Evolutionary conservation across 2,329 filamentous ascomycete species (phyloP), one percentile per base, ranked within the genome.

Genomic region (Fusarium mexicanum): DNA sequence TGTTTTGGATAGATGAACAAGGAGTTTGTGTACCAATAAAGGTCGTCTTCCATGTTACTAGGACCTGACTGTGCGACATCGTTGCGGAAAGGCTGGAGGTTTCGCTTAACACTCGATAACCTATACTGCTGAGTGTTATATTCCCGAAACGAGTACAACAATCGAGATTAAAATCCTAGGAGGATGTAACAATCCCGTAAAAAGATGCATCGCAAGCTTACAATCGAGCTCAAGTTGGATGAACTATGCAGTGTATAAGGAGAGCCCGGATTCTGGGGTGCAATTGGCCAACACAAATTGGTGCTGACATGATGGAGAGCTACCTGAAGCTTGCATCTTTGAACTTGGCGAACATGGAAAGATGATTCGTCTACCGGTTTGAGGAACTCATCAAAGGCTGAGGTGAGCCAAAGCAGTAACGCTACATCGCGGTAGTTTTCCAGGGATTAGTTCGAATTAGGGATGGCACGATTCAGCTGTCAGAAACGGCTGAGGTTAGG

Each of bases 361-460:
- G 44, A 14, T 71, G 71, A 66, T 73, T 66, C 61, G 71, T 31
- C 48, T 47, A 46, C 43, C 41, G 9, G 24, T 37, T 37, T 29
- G 31, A 48, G 18, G 31, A 44, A 48, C 50, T 53, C 22, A 40
- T 41, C 38, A 24, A 48, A 14, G 61, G 69, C 60, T 72, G 64
- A 72, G 69, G 70, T 72, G 58, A 71, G 70, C 65, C 37, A 43
- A 57, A 53, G 29, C 31, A 47, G 59, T 44, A 61, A 61, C 54
- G 58, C 51, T 47, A 69, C 29, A 55, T 40, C 29, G 20, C 26
- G 48, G 48, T 37, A 47, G 63, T 31, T 48, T 48, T 20, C 31
- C 31, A 41, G 24, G 40, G 31, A 35, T 54, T 33, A 44, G 41
- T 29, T 69, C 50, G 43, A 47, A 41, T 38, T 53, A 53, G 37